These are phyloP conservation scores for Neonectria faginata DNA, from an alignment of 2,329 filamentous ascomycete genomes.

Conservation along the genomic window DNA sequence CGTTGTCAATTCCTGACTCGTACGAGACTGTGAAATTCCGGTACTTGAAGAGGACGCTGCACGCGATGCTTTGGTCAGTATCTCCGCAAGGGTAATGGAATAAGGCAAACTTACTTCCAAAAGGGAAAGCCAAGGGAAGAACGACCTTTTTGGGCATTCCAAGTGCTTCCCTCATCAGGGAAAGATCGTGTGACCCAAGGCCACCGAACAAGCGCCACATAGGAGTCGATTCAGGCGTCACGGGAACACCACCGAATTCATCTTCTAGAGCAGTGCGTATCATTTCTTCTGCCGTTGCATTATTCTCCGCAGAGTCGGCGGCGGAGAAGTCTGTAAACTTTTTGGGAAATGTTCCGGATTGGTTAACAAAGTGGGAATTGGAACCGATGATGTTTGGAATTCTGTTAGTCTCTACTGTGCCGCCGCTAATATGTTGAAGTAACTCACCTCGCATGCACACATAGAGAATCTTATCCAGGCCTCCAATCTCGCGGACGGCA, in stretches of 20 bases:
- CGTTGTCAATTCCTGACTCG: slow-evolving; percentile 61
- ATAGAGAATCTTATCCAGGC: slow-evolving; percentile 64
- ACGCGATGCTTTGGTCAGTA: slow-evolving; percentile 39
- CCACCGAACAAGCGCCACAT: slow-evolving; percentile 10
- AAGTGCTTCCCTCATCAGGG: slow-evolving; percentile 36
- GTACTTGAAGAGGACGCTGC: slow-evolving; percentile 58
- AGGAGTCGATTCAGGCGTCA: background rate
- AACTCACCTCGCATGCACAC: slow-evolving; percentile 56
- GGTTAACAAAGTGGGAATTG: slow-evolving; percentile 1
- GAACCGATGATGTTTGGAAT: background rate
- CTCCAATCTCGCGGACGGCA: slow-evolving; percentile 65
- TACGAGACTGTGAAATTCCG: slow-evolving; percentile 64
- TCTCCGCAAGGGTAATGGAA: no score
- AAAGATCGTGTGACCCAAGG: slow-evolving; percentile 34
- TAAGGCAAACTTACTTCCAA: slow-evolving; percentile 5
- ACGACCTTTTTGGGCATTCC: slow-evolving; percentile 36
- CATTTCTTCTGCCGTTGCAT: background rate
- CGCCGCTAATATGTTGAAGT: no score
- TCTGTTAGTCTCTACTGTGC: background rate
- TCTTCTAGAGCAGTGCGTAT: background rate
- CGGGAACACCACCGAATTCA: background rate
- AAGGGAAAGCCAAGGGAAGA: slow-evolving; percentile 46
- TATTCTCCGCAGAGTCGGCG: background rate
- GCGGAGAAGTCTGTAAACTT: slow-evolving; percentile 11
- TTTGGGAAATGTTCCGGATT: slow-evolving; percentile 31